Conservation (phyloP, 768 basidiomycete genomes). For the Hortiboletus flavorubellus region DNA sequence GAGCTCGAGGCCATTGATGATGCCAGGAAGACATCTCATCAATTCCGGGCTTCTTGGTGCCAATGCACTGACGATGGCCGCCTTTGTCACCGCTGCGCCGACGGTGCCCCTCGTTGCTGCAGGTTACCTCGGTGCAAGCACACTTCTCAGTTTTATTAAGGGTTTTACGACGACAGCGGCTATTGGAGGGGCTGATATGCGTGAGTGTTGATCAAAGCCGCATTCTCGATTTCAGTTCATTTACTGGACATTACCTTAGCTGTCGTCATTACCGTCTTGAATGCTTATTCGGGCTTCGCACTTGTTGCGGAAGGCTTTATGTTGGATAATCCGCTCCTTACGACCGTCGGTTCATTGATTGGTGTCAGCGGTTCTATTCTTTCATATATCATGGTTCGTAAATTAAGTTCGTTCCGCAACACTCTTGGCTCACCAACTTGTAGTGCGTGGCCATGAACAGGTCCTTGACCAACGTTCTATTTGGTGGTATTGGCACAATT, state of each 20-base stretch:
- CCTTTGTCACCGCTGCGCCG: slow-evolving; percentile 69
- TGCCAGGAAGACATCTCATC: slow-evolving; percentile 77
- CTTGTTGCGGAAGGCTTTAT: slow-evolving; percentile 92
- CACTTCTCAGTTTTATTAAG: slow-evolving; percentile 77
- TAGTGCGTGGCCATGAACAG: slow-evolving; percentile 94
- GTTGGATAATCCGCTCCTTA: slow-evolving; percentile 81
- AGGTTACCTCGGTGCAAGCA: slow-evolving; percentile 69
- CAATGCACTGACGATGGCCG: slow-evolving; percentile 71
- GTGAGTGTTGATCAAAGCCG: slow-evolving; percentile 41
- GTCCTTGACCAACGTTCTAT: slow-evolving; percentile 79
- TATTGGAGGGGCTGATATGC: slow-evolving; percentile 94
- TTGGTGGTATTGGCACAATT: slow-evolving; percentile 74
- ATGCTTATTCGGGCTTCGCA: slow-evolving; percentile 89
- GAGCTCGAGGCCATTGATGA: slow-evolving; percentile 64
- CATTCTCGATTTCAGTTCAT: not conserved
- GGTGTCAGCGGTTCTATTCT: slow-evolving; percentile 90
- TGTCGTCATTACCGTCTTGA: slow-evolving; percentile 86
- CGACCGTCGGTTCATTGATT: slow-evolving; percentile 81
- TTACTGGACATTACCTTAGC: slow-evolving; percentile 40
- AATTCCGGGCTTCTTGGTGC: slow-evolving; percentile 69
- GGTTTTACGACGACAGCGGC: slow-evolving; percentile 87
- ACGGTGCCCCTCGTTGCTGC: slow-evolving; percentile 73
- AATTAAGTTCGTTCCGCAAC: not conserved
- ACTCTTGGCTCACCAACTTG: slow-evolving; percentile 3
- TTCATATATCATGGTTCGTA: slow-evolving; percentile 84